These are phyloP conservation scores for Scorias spongiosa DNA, from an alignment of 2,329 filamentous ascomycete species.

Conservation along the genomic window DNA sequence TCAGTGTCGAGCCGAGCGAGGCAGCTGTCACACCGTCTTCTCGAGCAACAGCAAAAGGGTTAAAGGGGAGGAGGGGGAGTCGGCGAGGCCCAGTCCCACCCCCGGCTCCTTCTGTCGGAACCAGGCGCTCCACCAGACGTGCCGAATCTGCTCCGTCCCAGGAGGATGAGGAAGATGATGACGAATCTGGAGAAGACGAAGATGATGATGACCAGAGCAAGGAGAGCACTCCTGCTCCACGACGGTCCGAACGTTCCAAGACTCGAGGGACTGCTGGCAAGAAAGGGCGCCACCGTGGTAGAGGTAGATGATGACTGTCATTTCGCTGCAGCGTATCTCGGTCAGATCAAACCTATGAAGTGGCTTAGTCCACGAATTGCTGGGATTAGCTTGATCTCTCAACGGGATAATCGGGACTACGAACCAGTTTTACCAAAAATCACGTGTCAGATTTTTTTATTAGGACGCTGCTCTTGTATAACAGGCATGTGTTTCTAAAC, in stretches of 20 bases:
- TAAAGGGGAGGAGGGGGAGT: constrained; percentile 4
- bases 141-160: not conserved
- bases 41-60: constrained; percentile 4
- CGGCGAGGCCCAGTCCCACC: not conserved
- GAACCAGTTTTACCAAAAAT: too few relatives aligned
- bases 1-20: constrained; percentile 16
- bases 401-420: too few relatives aligned
- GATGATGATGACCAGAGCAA: constrained; percentile 6
- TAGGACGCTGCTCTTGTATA: too few relatives aligned
- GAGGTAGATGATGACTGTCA: not conserved
- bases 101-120: not conserved
- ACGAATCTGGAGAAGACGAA: constrained; percentile 1
- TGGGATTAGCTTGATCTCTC: too few relatives aligned
- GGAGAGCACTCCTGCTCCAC: constrained; percentile 7
- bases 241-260: not conserved
- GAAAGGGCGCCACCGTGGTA: not conserved
- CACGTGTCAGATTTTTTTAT: too few relatives aligned
- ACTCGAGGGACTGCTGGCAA: not conserved
- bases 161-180: constrained; percentile 1
- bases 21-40: constrained; percentile 7
- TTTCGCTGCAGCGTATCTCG: too few relatives aligned
- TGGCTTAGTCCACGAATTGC: too few relatives aligned
- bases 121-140: not conserved
- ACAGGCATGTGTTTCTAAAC: too few relatives aligned
- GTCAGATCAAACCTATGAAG: too few relatives aligned